These are phyloP conservation scores for Hymenoscyphus albidus DNA, from an alignment of 2,329 filamentous ascomycete species.

Conservation along the genomic window DNA sequence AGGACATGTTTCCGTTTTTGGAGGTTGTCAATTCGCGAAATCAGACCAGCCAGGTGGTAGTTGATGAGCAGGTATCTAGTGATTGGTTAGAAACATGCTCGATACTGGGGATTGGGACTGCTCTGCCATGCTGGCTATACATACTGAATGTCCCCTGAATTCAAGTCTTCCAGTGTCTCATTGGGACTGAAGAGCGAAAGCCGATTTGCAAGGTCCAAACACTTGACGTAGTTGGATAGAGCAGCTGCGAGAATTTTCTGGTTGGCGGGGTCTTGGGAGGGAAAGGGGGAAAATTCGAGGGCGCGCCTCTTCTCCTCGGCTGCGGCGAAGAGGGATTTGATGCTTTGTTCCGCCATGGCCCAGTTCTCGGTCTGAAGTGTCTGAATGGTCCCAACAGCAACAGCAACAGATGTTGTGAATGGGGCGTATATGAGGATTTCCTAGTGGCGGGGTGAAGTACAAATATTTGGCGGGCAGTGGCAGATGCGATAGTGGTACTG, in stretches of 20 bases:
- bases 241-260: conserved; percentile 63
- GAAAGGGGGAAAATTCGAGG: conserved; percentile 55
- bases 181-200: conserved; percentile 87
- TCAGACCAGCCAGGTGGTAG: conserved; percentile 75
- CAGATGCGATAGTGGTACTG: too few species aligned
- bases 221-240: conserved; percentile 69
- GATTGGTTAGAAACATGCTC: neutral
- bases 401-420: neutral
- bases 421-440: neutral
- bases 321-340: conserved; percentile 50
- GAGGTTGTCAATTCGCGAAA: conserved; percentile 58
- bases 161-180: conserved; percentile 80
- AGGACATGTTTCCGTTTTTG: conserved; percentile 62
- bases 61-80: conserved; percentile 69
- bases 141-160: conserved; percentile 78
- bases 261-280: conserved; percentile 52
- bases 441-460: neutral
- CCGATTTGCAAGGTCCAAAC: conserved; percentile 62
- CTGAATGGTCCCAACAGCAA: neutral
- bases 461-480: too few species aligned
- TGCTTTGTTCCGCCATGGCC: conserved; percentile 41
- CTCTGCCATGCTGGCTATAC: conserved; percentile 17
- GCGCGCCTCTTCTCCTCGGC: conserved; percentile 52
- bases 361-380: conserved; percentile 32
- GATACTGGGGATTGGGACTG: neutral